These are phyloP conservation scores for Lippia alba DNA, from an alignment of 305 asterid species.

Conservation along the genomic window DNA sequence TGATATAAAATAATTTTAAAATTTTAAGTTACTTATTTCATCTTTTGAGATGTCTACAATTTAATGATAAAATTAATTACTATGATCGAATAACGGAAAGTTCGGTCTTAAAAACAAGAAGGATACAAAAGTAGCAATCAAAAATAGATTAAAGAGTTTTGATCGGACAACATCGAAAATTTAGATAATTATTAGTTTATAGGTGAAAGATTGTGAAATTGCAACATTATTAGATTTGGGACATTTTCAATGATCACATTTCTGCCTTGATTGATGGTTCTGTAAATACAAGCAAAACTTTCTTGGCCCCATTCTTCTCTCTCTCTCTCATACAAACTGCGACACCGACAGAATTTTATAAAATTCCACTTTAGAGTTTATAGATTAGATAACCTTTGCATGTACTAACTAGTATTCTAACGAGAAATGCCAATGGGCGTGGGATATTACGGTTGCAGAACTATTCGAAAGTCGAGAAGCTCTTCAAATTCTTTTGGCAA, in stretches of 20 bases:
- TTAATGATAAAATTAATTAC: too few relatives aligned
- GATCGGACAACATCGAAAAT: not conserved
- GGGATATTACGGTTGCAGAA: too few relatives aligned
- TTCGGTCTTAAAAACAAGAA: too few relatives aligned
- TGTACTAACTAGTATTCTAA: too few relatives aligned
- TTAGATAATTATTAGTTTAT: slow-evolving; percentile 6
- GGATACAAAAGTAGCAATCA: not conserved
- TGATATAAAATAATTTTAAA: too few relatives aligned
- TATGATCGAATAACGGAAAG: too few relatives aligned
- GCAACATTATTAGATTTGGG: slow-evolving; percentile 35
- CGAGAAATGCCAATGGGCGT: too few relatives aligned
- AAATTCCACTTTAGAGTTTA: too few relatives aligned
- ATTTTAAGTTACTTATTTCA: too few relatives aligned
- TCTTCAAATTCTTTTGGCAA: too few relatives aligned
- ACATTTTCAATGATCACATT: slow-evolving; percentile 26
- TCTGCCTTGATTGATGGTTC: slow-evolving; percentile 28
- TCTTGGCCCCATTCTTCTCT: slow-evolving; percentile 26
- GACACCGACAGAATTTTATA: not conserved
- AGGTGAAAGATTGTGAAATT: slow-evolving; percentile 52
- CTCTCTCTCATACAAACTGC: slow-evolving; percentile 1
- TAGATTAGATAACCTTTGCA: not conserved
- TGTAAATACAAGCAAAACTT: slow-evolving; percentile 55
- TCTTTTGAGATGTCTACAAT: too few relatives aligned
- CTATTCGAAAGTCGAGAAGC: too few relatives aligned
- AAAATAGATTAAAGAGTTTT: not conserved